Evolutionary conservation across 148 eudicot species (phyloP), one percentile per base, ranked within the genome.

Genomic region (Chenopodium suecicum): DNA sequence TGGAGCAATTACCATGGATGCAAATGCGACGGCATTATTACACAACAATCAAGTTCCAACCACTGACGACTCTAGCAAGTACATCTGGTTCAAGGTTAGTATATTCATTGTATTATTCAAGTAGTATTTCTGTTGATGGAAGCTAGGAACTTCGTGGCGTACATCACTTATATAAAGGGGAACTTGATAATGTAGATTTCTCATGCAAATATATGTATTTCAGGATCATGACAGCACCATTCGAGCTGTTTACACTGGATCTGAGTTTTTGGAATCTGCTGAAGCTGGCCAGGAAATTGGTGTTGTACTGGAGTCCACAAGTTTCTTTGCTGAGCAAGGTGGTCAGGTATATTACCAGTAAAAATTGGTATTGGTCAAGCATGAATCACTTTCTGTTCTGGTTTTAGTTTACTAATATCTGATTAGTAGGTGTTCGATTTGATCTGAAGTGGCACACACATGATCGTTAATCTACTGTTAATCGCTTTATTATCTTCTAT

Each of bases 281-380:
- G 86, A 56, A 80, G 90, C 88, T 83, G 91, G 89, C 58, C 84
- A 87, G 74, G 97, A 96, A 83, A 88, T 91, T 87, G 99, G 98
- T 84, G 77, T 96, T 65, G 73, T 96, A 80, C 91, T 96, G 54
- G 95, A 92, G 82, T 90, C 89, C 73, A 96, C 98, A 23, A 91
- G 92, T 84, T 96, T 96, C 86, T 96, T 94, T 87, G 99, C 99
- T 75, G 99, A 96, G 86, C 99, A 96, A 90, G 99, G 99, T 86
- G 99, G 99, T 81, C 99, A 96, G 99, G 99, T 96, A 88, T 32
- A 44, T 74, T 66, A 11, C 73, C 46, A 10, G 74, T 67, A 8
- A 58, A 19, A 4, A 0, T 13, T 16, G 12, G 20, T 25, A 69
- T 8, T 54, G 69, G 16, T 41, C 22, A 74, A 44, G 20, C 7